Conservation (phyloP, 495 filamentous ascomycete genomes). For the Hypoxylon subgilvum region DNA sequence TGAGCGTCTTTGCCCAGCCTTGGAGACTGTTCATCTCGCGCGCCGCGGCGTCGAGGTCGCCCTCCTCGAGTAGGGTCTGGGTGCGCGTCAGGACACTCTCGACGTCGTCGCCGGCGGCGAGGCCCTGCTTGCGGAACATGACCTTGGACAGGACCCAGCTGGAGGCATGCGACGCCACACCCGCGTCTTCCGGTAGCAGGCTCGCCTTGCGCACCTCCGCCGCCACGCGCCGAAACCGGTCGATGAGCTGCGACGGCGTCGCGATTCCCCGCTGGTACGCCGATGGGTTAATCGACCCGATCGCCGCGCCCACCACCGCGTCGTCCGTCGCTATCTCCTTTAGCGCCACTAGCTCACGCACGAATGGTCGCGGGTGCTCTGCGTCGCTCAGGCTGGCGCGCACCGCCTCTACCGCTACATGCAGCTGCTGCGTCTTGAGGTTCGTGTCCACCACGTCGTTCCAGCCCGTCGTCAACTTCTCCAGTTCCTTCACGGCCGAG, state of each 20-base stretch:
- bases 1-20: constrained; percentile 93
- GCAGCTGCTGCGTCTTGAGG: constrained; percentile 91
- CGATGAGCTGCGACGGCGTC: constrained; percentile 80
- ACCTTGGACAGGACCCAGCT: constrained; percentile 87
- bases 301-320: constrained; percentile 84
- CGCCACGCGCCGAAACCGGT: constrained; percentile 94
- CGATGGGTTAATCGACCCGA: constrained; percentile 88
- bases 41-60: constrained; percentile 85
- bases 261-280: constrained; percentile 94
- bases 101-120: constrained; percentile 86
- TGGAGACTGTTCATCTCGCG: constrained; percentile 91
- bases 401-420: constrained; percentile 93
- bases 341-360: constrained; percentile 87
- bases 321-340: constrained; percentile 88
- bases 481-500: constrained; percentile 76
- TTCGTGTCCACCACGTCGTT: constrained; percentile 85
- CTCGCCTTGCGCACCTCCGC: constrained; percentile 91
- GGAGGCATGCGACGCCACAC: constrained; percentile 89
- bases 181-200: constrained; percentile 88
- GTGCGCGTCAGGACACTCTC: constrained; percentile 90
- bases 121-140: constrained; percentile 90
- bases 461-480: constrained; percentile 83
- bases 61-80: constrained; percentile 87
- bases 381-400: constrained; percentile 77
- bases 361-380: constrained; percentile 78